These are phyloP conservation scores for Salix koriyanagi DNA, from an alignment of 345 rosid genomes.

Conservation along the genomic window DNA sequence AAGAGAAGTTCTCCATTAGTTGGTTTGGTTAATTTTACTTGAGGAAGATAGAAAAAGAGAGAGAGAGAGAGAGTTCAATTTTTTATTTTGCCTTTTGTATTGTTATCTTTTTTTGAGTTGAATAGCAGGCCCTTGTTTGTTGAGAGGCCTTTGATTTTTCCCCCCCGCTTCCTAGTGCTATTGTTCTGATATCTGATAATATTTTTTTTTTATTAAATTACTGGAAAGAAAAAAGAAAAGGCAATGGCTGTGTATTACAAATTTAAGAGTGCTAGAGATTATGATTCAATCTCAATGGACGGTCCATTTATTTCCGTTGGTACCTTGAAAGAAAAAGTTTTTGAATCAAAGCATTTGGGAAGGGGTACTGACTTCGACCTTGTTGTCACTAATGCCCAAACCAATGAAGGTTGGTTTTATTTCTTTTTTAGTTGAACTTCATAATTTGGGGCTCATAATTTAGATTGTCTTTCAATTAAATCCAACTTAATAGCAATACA, in stretches of 20 bases:
- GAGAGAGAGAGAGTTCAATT: conserved; percentile 7
- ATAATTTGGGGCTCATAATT: neutral
- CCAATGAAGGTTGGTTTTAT: conserved; percentile 92
- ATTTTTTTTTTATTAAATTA: neutral
- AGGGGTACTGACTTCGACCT: conserved; percentile 98
- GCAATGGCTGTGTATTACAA: conserved; percentile 97
- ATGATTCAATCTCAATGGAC: conserved; percentile 87
- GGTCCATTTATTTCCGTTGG: conserved; percentile 97
- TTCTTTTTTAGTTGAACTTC: neutral
- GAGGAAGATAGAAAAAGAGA: conserved; percentile 9
- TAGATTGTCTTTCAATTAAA: neutral
- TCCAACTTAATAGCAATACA: neutral
- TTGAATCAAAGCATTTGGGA: conserved; percentile 99
- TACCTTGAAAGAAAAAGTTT: conserved; percentile 96
- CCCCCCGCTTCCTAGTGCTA: neutral
- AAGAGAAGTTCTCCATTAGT: conserved; percentile 10
- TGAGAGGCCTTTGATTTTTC: conserved; percentile 14
- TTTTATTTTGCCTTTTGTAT: conserved; percentile 11
- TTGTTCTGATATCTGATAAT: neutral
- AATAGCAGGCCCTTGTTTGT: conserved; percentile 23
- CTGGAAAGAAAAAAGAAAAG: neutral
- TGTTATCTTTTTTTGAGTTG: conserved; percentile 9
- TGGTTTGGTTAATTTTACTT: conserved; percentile 17
- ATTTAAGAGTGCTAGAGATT: conserved; percentile 99
- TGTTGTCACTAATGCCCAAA: conserved; percentile 96